Evolutionary conservation across 805 yeast genomes (phyloP).

Genomic region (Starmera pachycereana): DNA sequence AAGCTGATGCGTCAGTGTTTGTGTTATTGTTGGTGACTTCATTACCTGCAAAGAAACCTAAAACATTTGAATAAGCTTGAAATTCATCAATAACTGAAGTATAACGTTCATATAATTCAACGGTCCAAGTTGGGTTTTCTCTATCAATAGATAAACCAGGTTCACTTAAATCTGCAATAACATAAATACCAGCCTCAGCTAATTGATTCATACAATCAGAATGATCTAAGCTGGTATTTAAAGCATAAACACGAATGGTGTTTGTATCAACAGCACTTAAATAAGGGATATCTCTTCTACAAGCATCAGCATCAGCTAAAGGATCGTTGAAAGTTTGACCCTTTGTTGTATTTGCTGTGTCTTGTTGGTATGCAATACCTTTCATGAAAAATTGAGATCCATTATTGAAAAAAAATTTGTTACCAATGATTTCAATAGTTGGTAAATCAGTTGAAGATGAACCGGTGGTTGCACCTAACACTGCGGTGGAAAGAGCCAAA

Average conservation of each 20-base stretch:
- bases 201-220: constrained; percentile 56
- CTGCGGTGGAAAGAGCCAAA: constrained; percentile 3
- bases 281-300: constrained; percentile 69
- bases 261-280: constrained; percentile 53
- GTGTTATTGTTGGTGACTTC: constrained; percentile 62
- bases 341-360: constrained; percentile 39
- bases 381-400: constrained; percentile 71
- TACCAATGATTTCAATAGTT: constrained; percentile 62
- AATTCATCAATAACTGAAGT: constrained; percentile 59
- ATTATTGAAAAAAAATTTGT: constrained; percentile 69
- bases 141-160: constrained; percentile 58
- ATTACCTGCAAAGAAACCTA: constrained; percentile 83
- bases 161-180: constrained; percentile 69
- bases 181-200: constrained; percentile 68
- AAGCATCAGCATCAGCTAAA: constrained; percentile 47
- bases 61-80: constrained; percentile 57
- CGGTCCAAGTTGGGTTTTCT: constrained; percentile 50
- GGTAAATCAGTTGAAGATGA: constrained; percentile 38
- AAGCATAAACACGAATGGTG: constrained; percentile 67
- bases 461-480: constrained; percentile 23
- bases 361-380: constrained; percentile 76
- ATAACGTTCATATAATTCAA: constrained; percentile 56
- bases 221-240: constrained; percentile 56
- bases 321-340: constrained; percentile 53
- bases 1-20: constrained; percentile 70